A percentile compares a stretch with the other conserved stretches of the same genome.
Evolutionary conservation across 257 asterid species (phyloP).

Genomic region (Thymus quinquecostatus): DNA sequence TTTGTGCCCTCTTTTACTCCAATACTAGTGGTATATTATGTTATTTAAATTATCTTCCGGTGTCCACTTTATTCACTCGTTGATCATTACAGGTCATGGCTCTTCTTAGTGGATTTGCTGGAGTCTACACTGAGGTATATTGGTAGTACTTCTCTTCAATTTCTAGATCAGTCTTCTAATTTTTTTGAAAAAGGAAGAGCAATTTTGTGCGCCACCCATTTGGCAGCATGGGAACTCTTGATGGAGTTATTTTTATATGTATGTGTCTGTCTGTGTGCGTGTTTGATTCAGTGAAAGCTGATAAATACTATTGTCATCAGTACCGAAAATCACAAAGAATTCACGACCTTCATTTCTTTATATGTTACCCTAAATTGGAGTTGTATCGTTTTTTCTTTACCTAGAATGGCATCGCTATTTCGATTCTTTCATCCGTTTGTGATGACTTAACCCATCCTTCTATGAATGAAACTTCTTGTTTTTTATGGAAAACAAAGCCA

Average conservation of each 20-base stretch:
- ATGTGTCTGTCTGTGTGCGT: neutral
- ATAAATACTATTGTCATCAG: conserved; percentile 18
- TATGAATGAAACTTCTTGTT: neutral
- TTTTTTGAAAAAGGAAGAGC: neutral
- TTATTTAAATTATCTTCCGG: neutral
- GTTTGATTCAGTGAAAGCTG: neutral
- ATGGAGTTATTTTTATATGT: neutral
- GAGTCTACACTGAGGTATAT: conserved; percentile 98
- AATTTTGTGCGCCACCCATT: conserved; percentile 12
- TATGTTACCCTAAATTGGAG: neutral
- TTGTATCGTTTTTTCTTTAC: neutral
- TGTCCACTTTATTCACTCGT: conserved; percentile 24
- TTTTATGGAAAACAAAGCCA: neutral
- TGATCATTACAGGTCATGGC: conserved; percentile 84
- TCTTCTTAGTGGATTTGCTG: conserved; percentile 99
- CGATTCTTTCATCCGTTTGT: neutral
- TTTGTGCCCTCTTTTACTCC: conserved; percentile 10
- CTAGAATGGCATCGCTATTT: neutral
- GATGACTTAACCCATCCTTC: neutral
- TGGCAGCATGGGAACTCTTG: conserved; percentile 13
- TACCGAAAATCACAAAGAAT: neutral
- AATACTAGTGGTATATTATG: conserved; percentile 1
- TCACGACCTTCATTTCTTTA: neutral
- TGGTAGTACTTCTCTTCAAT: conserved; percentile 16
- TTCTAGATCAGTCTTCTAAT: conserved; percentile 17